Conservation (phyloP, 78 protist genomes). For the Neovahlkampfia damariscottae region DNA sequence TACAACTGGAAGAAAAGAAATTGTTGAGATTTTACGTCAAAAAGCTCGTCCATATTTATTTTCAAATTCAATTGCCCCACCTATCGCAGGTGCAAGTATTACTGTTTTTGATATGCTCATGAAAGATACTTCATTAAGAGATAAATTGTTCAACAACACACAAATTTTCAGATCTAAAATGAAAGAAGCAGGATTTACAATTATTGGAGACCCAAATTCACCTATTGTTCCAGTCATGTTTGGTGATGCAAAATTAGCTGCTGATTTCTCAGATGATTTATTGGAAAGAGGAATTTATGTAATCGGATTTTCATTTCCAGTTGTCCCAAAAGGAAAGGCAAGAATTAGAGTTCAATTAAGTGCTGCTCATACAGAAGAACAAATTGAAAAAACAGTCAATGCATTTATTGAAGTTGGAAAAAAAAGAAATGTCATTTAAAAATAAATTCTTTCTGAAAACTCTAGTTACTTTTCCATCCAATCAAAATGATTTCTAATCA, state of each 20-base stretch:
- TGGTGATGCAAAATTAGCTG: constrained; percentile 51
- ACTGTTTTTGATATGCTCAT: constrained; percentile 20
- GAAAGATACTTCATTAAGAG: background rate
- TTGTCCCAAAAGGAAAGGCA: constrained; percentile 50
- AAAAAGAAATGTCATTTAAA: background rate
- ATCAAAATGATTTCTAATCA: too few relatives aligned
- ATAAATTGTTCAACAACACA: constrained; percentile 32
- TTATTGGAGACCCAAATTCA: constrained; percentile 2
- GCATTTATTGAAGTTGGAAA: constrained; percentile 33
- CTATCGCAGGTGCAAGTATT: constrained; percentile 45
- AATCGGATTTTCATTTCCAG: constrained; percentile 60
- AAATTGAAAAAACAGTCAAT: constrained; percentile 24
- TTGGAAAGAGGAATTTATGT: constrained; percentile 56
- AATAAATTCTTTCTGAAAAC: background rate
- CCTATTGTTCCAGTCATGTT: constrained; percentile 74
- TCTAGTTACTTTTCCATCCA: background rate
- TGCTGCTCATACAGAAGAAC: constrained; percentile 59
- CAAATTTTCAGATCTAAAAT: constrained; percentile 31
- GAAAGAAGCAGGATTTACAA: constrained; percentile 51
- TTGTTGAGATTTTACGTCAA: constrained; percentile 54
- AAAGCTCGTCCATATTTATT: constrained; percentile 62
- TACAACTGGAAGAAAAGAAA: constrained; percentile 41
- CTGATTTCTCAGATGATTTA: constrained; percentile 53
- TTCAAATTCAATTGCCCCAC: constrained; percentile 61
- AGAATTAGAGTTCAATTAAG: constrained; percentile 63